Evolutionary conservation across 2,329 filamentous ascomycete genomes (phyloP).

Genomic region (Alternaria triticimaculans): DNA sequence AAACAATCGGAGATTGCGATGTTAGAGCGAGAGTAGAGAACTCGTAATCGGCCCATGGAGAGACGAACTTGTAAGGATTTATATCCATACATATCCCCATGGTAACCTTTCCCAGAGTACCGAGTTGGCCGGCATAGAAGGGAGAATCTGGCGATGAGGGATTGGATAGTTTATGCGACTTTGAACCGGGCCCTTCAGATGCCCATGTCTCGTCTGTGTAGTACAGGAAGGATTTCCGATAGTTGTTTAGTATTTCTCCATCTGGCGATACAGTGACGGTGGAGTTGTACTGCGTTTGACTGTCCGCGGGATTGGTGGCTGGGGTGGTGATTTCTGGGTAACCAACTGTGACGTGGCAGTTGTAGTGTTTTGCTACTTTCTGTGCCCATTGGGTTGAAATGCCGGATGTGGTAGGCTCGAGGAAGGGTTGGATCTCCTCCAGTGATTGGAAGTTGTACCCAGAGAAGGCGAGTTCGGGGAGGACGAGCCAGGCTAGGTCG

Average conservation of each 20-base stretch:
- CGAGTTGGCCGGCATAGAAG: constrained; percentile 49
- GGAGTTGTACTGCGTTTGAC: constrained; percentile 62
- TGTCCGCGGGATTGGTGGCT: constrained; percentile 19
- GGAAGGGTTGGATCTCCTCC: constrained; percentile 69
- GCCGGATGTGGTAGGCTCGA: constrained; percentile 71
- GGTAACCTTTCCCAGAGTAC: constrained; percentile 46
- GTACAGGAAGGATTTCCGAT: constrained; percentile 70
- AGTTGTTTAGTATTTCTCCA: constrained; percentile 64
- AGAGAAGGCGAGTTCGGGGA: constrained; percentile 80
- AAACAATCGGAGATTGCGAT: constrained; percentile 65
- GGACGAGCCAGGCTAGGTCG: constrained; percentile 70
- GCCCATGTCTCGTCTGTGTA: constrained; percentile 73
- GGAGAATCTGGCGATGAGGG: constrained; percentile 25
- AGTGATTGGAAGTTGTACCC: constrained; percentile 81
- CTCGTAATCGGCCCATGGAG: constrained; percentile 65
- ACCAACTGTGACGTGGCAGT: constrained; percentile 72
- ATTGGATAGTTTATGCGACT: constrained; percentile 27
- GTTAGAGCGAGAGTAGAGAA: constrained; percentile 65
- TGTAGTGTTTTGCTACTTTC: constrained; percentile 68
- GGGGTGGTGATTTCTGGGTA: constrained; percentile 68
- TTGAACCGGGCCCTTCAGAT: constrained; percentile 53
- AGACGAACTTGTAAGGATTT: constrained; percentile 67
- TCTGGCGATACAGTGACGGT: constrained; percentile 63
- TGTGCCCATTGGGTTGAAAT: constrained; percentile 75
- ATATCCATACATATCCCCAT: constrained; percentile 64